Percentiles rank a stretch among this genome's conserved stretches.
Conservation (phyloP, 2,329 filamentous ascomycete genomes). For the Aspergillus spinulosporus region DNA sequence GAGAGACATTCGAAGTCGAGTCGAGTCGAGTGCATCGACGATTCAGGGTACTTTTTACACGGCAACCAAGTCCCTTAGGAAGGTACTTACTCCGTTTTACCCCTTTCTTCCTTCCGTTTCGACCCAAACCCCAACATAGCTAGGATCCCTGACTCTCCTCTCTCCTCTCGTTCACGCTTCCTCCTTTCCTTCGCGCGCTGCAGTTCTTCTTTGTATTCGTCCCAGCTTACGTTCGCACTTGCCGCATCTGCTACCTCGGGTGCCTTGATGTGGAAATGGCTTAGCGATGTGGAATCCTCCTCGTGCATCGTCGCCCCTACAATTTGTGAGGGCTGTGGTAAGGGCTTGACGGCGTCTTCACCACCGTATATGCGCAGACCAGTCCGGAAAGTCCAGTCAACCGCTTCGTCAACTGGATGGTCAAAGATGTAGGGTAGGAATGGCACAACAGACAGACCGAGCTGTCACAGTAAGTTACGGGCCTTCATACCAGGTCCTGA, state of each 20-base stretch:
- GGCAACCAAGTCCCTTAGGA: no score
- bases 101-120: not conserved
- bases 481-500: not conserved
- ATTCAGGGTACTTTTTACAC: no score
- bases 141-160: constrained; percentile 19
- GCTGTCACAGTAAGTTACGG: constrained; percentile 38
- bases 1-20: no score
- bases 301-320: not conserved
- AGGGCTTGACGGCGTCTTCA: constrained; percentile 52
- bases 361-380: constrained; percentile 74
- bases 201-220: constrained; percentile 35
- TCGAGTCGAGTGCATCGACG: no score
- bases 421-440: constrained; percentile 85
- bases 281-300: constrained; percentile 25
- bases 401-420: constrained; percentile 85
- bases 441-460: constrained; percentile 72
- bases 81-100: no score
- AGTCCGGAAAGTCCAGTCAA: constrained; percentile 87
- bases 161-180: constrained; percentile 23
- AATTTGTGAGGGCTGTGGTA: constrained; percentile 20
- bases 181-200: constrained; percentile 32
- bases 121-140: constrained; percentile 18
- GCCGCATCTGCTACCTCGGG: constrained; percentile 9
- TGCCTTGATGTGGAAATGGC: constrained; percentile 21
- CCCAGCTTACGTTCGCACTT: constrained; percentile 27